phyloP scores from a whole-genome alignment of 192 early-diverging fungal species.

The Backusella australiensis region DNA sequence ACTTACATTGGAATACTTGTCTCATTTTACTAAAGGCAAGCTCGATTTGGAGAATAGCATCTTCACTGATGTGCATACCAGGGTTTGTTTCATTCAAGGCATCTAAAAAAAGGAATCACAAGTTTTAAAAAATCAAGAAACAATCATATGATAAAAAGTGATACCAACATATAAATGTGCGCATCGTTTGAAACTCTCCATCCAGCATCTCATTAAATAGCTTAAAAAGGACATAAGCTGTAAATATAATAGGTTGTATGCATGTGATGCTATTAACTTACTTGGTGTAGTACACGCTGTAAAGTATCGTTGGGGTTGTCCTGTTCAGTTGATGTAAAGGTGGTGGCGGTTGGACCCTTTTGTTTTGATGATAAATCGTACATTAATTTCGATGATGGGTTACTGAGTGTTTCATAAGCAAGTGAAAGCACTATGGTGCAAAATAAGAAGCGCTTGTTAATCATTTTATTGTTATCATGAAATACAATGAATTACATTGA shows the following conservation, averaged over 20 bases:
- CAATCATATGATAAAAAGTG: not conserved
- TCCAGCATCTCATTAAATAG: conserved; percentile 59
- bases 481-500: conserved; percentile 38
- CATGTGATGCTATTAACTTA: conserved; percentile 9
- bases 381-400: conserved; percentile 49
- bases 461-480: not conserved
- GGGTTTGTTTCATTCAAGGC: conserved; percentile 44
- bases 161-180: conserved; percentile 55
- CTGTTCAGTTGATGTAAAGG: conserved; percentile 29
- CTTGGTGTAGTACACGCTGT: conserved; percentile 53
- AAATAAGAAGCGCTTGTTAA: not conserved
- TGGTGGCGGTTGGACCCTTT: conserved; percentile 1
- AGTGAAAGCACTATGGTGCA: conserved; percentile 41
- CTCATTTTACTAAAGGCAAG: conserved; percentile 37
- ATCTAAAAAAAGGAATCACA: conserved; percentile 20
- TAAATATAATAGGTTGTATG: not conserved
- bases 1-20: conserved; percentile 38
- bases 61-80: conserved; percentile 41
- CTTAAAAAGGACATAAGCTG: conserved; percentile 14
- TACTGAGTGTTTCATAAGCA: conserved; percentile 55
- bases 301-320: conserved; percentile 46
- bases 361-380: conserved; percentile 51
- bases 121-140: not conserved
- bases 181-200: conserved; percentile 57
- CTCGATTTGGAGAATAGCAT: conserved; percentile 40